Evolutionary conservation across 2,329 filamentous ascomycete genomes (phyloP).

Genomic region (Hirsutella rhossiliensis): DNA sequence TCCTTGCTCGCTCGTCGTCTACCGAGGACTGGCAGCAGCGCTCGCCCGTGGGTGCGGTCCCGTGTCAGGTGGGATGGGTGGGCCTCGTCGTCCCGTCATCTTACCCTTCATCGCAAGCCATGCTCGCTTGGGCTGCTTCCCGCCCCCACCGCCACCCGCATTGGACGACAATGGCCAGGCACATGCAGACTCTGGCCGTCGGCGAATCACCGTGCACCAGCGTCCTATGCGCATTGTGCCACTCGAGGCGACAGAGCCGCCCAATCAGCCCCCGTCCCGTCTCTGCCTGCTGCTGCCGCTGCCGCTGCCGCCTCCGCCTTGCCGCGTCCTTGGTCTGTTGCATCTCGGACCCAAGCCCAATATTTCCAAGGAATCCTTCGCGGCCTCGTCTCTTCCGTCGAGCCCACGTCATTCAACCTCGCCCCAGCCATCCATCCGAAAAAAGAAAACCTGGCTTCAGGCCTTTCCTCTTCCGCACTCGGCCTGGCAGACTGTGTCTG

Average conservation of each 20-base stretch:
- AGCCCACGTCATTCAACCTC: too few relatives aligned
- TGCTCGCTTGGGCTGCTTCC: neutral
- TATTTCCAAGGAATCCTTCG: neutral
- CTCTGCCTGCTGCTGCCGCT: neutral
- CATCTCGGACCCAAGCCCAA: neutral
- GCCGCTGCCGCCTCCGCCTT: neutral
- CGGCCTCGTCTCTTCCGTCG: neutral
- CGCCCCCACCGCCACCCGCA: neutral
- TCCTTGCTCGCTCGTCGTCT: neutral
- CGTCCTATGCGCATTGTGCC: neutral
- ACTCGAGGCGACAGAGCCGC: neutral
- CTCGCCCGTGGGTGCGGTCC: neutral
- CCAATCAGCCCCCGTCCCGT: neutral
- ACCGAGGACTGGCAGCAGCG: neutral
- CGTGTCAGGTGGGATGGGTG: neutral
- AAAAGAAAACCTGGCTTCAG: neutral
- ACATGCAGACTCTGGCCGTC: neutral
- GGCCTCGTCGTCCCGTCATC: neutral
- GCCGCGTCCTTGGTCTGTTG: neutral
- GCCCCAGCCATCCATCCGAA: too few relatives aligned
- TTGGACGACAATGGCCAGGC: neutral
- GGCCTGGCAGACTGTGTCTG: neutral
- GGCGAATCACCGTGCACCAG: neutral
- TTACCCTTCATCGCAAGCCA: neutral
- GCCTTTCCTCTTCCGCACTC: neutral